Evolutionary conservation across 208 protist genomes (phyloP).

Genomic region (Wallacemonas collosoma): DNA sequence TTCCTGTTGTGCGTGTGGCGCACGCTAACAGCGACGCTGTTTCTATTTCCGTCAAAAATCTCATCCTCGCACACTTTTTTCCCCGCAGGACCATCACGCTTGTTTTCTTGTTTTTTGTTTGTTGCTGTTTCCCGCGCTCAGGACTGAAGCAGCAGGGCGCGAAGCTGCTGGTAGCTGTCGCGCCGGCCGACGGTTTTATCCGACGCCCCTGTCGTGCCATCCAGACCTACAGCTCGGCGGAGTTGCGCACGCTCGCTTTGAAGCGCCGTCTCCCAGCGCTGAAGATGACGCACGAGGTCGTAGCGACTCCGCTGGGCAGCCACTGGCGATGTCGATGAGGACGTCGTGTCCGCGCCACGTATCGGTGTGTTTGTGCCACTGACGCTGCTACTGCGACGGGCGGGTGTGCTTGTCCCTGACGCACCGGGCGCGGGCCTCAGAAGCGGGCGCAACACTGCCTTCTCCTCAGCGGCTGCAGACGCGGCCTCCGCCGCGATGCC

Average conservation of each 20-base stretch:
- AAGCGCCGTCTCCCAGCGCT: constrained; percentile 47
- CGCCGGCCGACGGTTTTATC: constrained; percentile 3
- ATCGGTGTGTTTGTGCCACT: neutral
- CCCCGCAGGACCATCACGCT: too few relatives aligned
- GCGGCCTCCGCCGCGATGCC: constrained; percentile 18
- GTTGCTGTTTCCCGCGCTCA: neutral
- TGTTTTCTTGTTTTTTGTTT: too few relatives aligned
- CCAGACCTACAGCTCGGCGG: constrained; percentile 27
- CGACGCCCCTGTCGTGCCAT: neutral
- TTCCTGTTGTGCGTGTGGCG: too few relatives aligned
- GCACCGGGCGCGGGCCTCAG: constrained; percentile 23
- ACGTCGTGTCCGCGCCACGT: neutral
- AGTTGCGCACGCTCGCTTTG: constrained; percentile 30
- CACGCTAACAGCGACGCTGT: too few relatives aligned
- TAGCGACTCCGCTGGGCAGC: constrained; percentile 37
- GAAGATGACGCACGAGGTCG: constrained; percentile 52
- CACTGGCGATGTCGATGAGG: constrained; percentile 4
- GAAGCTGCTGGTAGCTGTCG: constrained; percentile 27
- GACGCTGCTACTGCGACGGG: constrained; percentile 16
- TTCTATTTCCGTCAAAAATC: too few relatives aligned
- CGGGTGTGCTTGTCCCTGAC: constrained; percentile 13
- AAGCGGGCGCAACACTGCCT: constrained; percentile 20
- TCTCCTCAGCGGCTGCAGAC: constrained; percentile 27
- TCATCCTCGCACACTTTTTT: too few relatives aligned
- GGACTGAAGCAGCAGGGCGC: constrained; percentile 26